Evolutionary conservation across 768 basidiomycete species (phyloP).

Genomic region (Panus rudis): DNA sequence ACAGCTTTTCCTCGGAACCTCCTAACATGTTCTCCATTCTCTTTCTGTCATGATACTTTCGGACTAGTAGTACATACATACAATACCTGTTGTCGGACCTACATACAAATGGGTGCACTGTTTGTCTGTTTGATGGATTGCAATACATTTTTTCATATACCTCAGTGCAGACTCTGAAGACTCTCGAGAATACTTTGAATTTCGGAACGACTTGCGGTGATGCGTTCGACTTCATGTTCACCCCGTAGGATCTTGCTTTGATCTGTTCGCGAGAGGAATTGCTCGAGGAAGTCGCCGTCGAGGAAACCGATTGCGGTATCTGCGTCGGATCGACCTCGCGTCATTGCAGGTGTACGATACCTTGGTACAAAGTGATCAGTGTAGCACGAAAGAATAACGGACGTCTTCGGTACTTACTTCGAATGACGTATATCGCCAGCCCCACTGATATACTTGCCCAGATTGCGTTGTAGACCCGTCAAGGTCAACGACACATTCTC

Average conservation of each 20-base stretch:
- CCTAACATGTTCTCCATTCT: no score
- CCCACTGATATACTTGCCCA: conserved; percentile 45
- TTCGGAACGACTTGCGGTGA: conserved; percentile 39
- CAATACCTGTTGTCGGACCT: background rate
- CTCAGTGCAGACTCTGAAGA: conserved; percentile 36
- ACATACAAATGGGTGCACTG: background rate
- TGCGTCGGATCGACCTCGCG: conserved; percentile 49
- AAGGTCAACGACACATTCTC: conserved; percentile 47
- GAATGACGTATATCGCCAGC: conserved; percentile 55
- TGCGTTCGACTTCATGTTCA: conserved; percentile 47
- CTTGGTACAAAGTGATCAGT: conserved; percentile 30
- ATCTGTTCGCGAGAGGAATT: conserved; percentile 40
- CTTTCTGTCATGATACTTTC: no score
- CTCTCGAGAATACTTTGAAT: conserved; percentile 34
- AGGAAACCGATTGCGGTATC: conserved; percentile 69
- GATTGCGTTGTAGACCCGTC: conserved; percentile 68
- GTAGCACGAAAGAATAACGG: background rate
- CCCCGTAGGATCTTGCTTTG: conserved; percentile 51
- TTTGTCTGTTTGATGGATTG: background rate
- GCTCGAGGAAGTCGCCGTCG: conserved; percentile 82
- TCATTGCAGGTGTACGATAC: conserved; percentile 62
- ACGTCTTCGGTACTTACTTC: conserved; percentile 34
- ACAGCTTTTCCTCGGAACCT: background rate
- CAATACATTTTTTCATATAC: background rate
- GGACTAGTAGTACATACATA: background rate